These are phyloP conservation scores for Vaccinium myrtillus DNA, from an alignment of 148 eudicot genomes.

Conservation along the genomic window DNA sequence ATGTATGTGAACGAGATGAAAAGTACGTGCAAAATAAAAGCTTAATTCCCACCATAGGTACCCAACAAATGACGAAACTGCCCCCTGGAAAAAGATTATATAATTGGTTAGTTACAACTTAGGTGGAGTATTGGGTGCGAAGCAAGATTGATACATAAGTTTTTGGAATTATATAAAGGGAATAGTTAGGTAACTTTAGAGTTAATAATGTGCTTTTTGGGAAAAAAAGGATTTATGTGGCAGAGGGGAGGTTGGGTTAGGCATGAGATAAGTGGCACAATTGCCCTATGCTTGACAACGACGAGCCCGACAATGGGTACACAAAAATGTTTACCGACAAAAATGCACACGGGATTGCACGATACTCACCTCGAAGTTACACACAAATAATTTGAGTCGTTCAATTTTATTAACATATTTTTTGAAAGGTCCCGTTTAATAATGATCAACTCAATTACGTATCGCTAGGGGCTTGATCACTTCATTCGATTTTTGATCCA, in stretches of 20 bases:
- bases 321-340: no score
- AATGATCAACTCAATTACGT: no score
- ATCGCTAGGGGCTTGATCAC: no score
- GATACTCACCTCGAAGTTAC: no score
- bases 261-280: not conserved
- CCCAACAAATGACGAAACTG: not conserved
- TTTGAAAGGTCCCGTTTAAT: no score
- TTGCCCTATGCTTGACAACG: not conserved
- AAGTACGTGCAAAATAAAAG: not conserved
- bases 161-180: not conserved
- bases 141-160: not conserved
- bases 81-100: not conserved
- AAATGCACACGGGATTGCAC: no score
- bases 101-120: conserved; percentile 14
- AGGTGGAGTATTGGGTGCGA: conserved; percentile 13
- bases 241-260: conserved; percentile 9
- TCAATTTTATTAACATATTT: no score
- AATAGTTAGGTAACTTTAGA: conserved; percentile 8
- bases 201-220: not conserved
- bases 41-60: not conserved
- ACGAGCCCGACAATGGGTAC: no score
- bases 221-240: not conserved
- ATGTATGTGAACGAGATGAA: not conserved
- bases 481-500: no score
- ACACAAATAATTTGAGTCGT: no score